Evolutionary conservation across 176 grass and related monocot genomes (phyloP).

Genomic region (Phyllostachys edulis): DNA sequence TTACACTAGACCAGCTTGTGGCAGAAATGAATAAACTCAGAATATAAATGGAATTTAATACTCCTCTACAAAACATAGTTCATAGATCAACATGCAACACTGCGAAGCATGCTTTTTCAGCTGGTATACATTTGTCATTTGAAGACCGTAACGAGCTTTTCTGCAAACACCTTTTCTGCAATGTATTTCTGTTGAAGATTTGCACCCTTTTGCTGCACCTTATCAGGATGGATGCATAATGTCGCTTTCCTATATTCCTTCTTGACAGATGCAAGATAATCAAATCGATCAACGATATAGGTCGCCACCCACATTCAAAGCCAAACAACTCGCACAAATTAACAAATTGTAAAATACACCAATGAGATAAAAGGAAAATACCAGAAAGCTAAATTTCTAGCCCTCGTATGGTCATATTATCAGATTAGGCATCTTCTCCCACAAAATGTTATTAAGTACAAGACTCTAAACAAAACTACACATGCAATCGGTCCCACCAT

Average conservation of each 20-base stretch:
- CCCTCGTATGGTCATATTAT: too few relatives aligned
- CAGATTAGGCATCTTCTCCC: too few relatives aligned
- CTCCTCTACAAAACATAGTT: not conserved
- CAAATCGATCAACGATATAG: constrained; percentile 59
- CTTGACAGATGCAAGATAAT: constrained; percentile 54
- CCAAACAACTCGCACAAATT: constrained; percentile 51
- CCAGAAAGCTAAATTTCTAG: too few relatives aligned
- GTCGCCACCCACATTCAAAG: constrained; percentile 58
- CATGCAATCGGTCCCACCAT: not conserved
- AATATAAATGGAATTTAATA: not conserved
- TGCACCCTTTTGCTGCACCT: constrained; percentile 61
- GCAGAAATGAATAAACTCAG: not conserved
- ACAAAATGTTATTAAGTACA: too few relatives aligned
- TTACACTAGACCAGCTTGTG: not conserved
- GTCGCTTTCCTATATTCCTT: constrained; percentile 62
- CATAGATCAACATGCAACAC: not conserved
- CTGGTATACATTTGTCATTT: not conserved
- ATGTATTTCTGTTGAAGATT: constrained; percentile 65
- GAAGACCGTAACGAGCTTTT: not conserved
- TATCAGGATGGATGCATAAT: constrained; percentile 66
- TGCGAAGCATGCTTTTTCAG: not conserved
- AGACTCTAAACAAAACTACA: not conserved
- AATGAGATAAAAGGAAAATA: too few relatives aligned
- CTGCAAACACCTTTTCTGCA: constrained; percentile 62
- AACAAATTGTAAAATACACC: too few relatives aligned